Evolutionary conservation across 1,139 yeast species (phyloP).

Genomic region (Arxiozyma slooffiae): DNA sequence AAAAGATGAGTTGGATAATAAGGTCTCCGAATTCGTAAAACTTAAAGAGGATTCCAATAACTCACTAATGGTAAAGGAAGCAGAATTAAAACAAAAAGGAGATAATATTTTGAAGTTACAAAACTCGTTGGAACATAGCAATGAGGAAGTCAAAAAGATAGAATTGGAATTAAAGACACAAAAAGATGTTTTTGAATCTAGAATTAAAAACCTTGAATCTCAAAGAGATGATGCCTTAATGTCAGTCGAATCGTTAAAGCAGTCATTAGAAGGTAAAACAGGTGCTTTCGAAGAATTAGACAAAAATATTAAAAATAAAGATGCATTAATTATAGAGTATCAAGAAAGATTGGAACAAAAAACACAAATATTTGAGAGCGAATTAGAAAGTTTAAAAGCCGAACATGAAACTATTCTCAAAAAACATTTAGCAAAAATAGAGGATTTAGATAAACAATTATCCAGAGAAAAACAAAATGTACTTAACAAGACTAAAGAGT

Average conservation of each 20-base stretch:
- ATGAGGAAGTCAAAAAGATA: neutral
- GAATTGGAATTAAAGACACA: neutral
- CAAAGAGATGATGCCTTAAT: conserved; percentile 1
- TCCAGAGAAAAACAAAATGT: neutral
- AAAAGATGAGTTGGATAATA: neutral
- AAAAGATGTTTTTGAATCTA: conserved; percentile 1
- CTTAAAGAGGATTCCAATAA: neutral
- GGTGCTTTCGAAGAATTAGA: conserved; percentile 4
- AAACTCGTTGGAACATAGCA: neutral
- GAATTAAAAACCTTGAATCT: neutral
- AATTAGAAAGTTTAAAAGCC: neutral
- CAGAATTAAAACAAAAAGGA: neutral
- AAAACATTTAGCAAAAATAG: neutral
- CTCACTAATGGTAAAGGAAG: neutral
- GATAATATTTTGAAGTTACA: neutral
- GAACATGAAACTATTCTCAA: neutral
- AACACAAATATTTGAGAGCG: conserved; percentile 32
- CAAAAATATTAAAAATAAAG: neutral
- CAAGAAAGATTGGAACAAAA: conserved; percentile 31
- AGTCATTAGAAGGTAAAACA: neutral
- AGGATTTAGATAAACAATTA: neutral
- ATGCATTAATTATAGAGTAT: conserved; percentile 17
- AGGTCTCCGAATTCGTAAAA: neutral
- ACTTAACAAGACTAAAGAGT: neutral
- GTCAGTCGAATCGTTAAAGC: neutral